These are phyloP conservation scores for Schizosaccharomyces osmophilus DNA, from an alignment of 805 yeast species.

Conservation along the genomic window DNA sequence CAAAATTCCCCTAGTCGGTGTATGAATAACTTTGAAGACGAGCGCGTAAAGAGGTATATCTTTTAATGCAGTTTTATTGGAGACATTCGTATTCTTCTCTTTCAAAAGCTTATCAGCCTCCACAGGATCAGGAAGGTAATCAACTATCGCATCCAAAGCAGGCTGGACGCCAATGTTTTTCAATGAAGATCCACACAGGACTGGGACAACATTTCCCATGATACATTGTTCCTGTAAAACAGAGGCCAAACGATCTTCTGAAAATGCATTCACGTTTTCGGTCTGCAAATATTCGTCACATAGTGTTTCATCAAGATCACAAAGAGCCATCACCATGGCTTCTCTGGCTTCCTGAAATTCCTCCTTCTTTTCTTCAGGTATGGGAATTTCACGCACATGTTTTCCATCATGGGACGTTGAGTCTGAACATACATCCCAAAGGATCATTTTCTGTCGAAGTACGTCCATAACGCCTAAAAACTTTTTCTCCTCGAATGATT, in stretches of 20 bases:
- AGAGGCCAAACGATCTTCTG: neutral
- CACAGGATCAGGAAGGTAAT: slow-evolving; percentile 60
- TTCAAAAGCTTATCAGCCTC: slow-evolving; percentile 16
- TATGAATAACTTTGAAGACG: slow-evolving; percentile 79
- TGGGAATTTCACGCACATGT: slow-evolving; percentile 29
- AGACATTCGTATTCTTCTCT: slow-evolving; percentile 7
- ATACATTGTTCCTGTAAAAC: slow-evolving; percentile 10
- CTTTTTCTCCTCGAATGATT: slow-evolving; percentile 19
- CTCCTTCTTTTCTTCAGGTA: slow-evolving; percentile 15
- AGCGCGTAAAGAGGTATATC: slow-evolving; percentile 40
- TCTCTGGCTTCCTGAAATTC: slow-evolving; percentile 37
- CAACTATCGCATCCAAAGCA: slow-evolving; percentile 54
- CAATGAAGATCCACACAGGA: slow-evolving; percentile 82
- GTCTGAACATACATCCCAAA: slow-evolving; percentile 13
- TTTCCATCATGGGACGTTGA: slow-evolving; percentile 6
- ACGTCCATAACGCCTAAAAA: slow-evolving; percentile 63
- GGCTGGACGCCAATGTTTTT: slow-evolving; percentile 89
- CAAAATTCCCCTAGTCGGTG: slow-evolving; percentile 54
- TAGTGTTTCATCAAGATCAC: slow-evolving; percentile 58
- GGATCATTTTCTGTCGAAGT: slow-evolving; percentile 31
- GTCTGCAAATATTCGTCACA: slow-evolving; percentile 54
- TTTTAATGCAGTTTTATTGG: slow-evolving; percentile 12
- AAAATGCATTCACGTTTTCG: slow-evolving; percentile 18
- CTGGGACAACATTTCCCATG: slow-evolving; percentile 37
- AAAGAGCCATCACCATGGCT: slow-evolving; percentile 57